These are phyloP conservation scores for Exophiala bonariae DNA, from an alignment of 2,329 filamentous ascomycete species.

Conservation along the genomic window DNA sequence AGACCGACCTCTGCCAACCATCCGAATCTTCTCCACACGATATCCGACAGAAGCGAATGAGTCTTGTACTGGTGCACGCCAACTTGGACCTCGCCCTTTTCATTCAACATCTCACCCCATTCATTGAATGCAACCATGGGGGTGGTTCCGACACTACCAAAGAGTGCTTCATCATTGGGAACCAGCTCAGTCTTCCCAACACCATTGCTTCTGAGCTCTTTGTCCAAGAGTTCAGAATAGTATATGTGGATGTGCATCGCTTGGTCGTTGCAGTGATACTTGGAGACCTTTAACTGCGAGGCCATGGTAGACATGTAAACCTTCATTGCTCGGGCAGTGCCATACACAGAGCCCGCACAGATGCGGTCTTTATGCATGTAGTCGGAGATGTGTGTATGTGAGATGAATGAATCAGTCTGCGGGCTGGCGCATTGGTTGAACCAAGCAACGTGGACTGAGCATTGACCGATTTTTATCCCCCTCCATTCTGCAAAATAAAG, in stretches of 20 bases:
- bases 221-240: slow-evolving; percentile 9
- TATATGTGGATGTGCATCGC: slow-evolving; percentile 16
- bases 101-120: slow-evolving; percentile 12
- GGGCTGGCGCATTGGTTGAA: slow-evolving; percentile 9
- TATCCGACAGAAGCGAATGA: slow-evolving; percentile 1
- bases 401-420: slow-evolving; percentile 1
- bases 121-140: slow-evolving; percentile 12
- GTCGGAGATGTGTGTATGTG: neutral
- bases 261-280: slow-evolving; percentile 7
- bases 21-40: slow-evolving; percentile 8
- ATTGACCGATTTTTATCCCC: slow-evolving; percentile 12
- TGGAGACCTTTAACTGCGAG: neutral
- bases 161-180: slow-evolving; percentile 9
- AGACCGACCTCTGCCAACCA: slow-evolving; percentile 5
- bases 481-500: slow-evolving; percentile 15
- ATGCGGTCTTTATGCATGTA: slow-evolving; percentile 9
- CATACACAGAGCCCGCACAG: slow-evolving; percentile 9
- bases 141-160: slow-evolving; percentile 8
- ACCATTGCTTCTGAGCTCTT: neutral
- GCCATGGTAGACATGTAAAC: slow-evolving; percentile 12
- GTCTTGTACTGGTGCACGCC: slow-evolving; percentile 12
- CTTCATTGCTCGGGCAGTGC: slow-evolving; percentile 8
- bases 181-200: slow-evolving; percentile 1
- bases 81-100: slow-evolving; percentile 9
- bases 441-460: slow-evolving; percentile 9